A percentile compares a stretch with the other conserved stretches of the same genome.
phyloP scores from a whole-genome alignment of 2,329 filamentous ascomycete species.

The Colletotrichum higginsianum region DNA sequence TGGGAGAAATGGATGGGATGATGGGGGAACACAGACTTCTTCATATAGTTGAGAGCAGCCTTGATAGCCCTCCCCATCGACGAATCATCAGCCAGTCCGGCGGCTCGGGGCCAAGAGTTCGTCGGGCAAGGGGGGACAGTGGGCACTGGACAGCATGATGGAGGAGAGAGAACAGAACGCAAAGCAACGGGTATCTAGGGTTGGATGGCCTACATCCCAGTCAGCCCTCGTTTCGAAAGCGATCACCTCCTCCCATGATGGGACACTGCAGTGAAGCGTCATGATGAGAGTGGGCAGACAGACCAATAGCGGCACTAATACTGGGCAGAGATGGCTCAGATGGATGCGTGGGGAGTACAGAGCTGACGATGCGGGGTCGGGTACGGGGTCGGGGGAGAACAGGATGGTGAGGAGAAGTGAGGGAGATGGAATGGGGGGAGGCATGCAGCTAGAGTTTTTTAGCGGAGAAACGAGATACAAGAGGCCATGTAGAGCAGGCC shows the following conservation, averaged over 20 bases:
- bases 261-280: conserved; percentile 30
- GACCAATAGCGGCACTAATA: conserved; percentile 17
- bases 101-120: conserved; percentile 40
- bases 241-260: conserved; percentile 37
- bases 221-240: conserved; percentile 21
- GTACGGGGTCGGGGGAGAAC: conserved; percentile 3
- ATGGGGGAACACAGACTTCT: conserved; percentile 2
- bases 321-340: conserved; percentile 4
- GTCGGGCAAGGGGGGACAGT: conserved; percentile 21
- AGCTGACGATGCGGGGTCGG: conserved; percentile 38
- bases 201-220: conserved; percentile 22
- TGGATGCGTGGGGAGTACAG: conserved; percentile 40
- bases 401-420: conserved; percentile 15
- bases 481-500: neutral
- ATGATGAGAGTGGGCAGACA: conserved; percentile 27
- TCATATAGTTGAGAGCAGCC: conserved; percentile 33
- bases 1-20: neutral
- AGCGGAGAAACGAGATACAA: conserved; percentile 12
- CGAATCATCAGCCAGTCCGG: conserved; percentile 35
- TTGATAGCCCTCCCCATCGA: neutral
- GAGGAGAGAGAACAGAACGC: conserved; percentile 10
- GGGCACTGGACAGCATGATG: conserved; percentile 14
- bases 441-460: conserved; percentile 13
- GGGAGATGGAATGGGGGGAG: conserved; percentile 5
- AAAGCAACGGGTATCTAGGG: conserved; percentile 11